Evolutionary conservation across 305 asterid genomes (phyloP).

Genomic region (Solanum hybrid): DNA sequence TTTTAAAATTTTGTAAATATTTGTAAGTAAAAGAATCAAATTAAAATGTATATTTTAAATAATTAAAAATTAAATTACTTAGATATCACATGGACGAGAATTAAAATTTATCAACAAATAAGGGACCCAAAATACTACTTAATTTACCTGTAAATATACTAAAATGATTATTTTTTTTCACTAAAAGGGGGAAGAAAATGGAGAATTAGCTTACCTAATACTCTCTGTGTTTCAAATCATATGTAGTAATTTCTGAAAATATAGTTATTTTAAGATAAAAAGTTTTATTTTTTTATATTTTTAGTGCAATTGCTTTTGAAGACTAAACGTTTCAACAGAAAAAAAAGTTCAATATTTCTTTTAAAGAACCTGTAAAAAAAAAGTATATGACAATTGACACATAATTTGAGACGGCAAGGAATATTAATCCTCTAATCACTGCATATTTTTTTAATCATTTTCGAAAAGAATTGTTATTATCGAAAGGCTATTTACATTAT

Average conservation of each 20-base stretch:
- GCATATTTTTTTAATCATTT: not conserved
- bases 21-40: too few species aligned
- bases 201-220: not conserved
- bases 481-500: not conserved
- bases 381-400: too few species aligned
- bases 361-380: not conserved
- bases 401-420: not conserved
- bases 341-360: too few species aligned
- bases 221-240: too few species aligned
- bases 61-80: too few species aligned
- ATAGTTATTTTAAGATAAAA: too few species aligned
- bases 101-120: too few species aligned
- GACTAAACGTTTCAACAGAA: not conserved
- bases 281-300: too few species aligned
- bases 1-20: too few species aligned
- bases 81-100: not conserved
- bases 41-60: too few species aligned
- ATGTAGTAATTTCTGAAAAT: not conserved
- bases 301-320: not conserved
- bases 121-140: not conserved
- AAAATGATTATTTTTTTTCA: not conserved
- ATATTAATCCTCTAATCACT: not conserved
- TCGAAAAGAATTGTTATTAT: not conserved
- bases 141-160: not conserved
- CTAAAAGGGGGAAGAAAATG: not conserved